phyloP scores from a whole-genome alignment of 2,329 filamentous ascomycete species.

The Coniochaeta sp. region DNA sequence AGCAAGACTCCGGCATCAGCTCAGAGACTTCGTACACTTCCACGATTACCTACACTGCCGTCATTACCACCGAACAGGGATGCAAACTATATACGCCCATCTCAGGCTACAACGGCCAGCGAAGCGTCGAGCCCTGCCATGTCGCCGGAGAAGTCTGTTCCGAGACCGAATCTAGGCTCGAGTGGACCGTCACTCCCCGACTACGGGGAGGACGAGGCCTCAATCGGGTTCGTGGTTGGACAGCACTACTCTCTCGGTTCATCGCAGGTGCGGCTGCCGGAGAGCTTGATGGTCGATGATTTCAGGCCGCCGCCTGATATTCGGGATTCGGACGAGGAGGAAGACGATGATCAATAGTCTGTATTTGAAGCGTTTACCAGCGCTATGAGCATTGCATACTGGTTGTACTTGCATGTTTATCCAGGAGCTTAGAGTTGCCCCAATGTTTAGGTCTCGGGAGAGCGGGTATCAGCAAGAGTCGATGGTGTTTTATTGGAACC shows the following conservation, averaged over 20 bases:
- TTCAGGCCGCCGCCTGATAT: slow-evolving; percentile 30
- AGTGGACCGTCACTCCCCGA: slow-evolving; percentile 11
- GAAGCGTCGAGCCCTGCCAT: slow-evolving; percentile 22
- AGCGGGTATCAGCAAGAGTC: background rate
- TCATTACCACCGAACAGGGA: background rate
- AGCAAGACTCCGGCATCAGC: background rate
- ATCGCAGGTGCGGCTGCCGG: slow-evolving; percentile 42
- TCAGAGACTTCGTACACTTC: slow-evolving; percentile 6
- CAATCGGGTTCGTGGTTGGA: slow-evolving; percentile 8
- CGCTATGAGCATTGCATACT: background rate
- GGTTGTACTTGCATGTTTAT: background rate
- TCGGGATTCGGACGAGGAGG: slow-evolving; percentile 35
- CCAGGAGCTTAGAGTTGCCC: background rate
- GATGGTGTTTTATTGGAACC: background rate
- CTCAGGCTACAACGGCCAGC: slow-evolving; percentile 37
- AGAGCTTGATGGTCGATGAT: slow-evolving; percentile 32
- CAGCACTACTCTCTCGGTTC: slow-evolving; percentile 19
- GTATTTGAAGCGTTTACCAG: background rate
- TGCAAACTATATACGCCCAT: slow-evolving; percentile 22
- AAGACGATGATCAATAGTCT: background rate
- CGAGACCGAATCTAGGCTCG: slow-evolving; percentile 13
- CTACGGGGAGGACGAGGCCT: slow-evolving; percentile 4
- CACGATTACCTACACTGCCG: slow-evolving; percentile 6
- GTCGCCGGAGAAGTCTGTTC: slow-evolving; percentile 20
- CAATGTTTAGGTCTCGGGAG: background rate